Base-by-base conservation (phyloP, 2,329 filamentous ascomycete genomes). In the Cadophora malorum region DNA sequence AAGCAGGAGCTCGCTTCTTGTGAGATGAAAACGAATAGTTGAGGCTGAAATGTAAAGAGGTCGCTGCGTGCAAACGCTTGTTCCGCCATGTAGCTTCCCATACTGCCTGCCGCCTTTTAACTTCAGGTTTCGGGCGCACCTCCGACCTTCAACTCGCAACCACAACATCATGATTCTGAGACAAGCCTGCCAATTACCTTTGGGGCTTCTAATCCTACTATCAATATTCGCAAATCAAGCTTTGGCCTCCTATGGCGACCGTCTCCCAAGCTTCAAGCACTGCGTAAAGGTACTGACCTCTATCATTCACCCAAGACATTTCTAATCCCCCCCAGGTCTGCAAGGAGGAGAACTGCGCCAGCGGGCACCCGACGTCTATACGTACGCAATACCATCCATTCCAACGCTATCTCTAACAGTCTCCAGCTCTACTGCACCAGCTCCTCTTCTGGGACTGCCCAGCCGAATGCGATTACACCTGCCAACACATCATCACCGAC, bases 381-480 rank as follows among this genome's bases (percentile, higher is more conserved):
- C 75, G 76, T 77, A 74, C 25, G 71, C 60, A 0, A 50, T 35
- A 14, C 41, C 28, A 10, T 47, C 65, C 58, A 41, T 58, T 61
- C 69, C 21, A 60, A 35, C 6, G 62, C 64, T 73, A 45, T 38
- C 45, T 61, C 68, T 62, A 67, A 67, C 41, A 68, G 47, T 28
- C 9, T 53, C 9, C 66, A 97, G 94, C 96, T 71, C 79, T 97
- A 74, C 88, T 92, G 80, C 94, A 91, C 78, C 92, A 92, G 70
- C 85, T 98, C 74, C 89, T 98, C 77, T 83, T 97, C 79, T 99
- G 96, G 96, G 89, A 89, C 78, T 99, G 96, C 82, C 88, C 91
- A 70, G 85, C 91, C 77, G 95, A 99, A 86, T 99, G 96, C 88
- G 94, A 99, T 84, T 97, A 99, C 83, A 91, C 92, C 69, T 99